phyloP scores from a whole-genome alignment of 1,139 yeast species.

The Blastobotrys aristatus region DNA sequence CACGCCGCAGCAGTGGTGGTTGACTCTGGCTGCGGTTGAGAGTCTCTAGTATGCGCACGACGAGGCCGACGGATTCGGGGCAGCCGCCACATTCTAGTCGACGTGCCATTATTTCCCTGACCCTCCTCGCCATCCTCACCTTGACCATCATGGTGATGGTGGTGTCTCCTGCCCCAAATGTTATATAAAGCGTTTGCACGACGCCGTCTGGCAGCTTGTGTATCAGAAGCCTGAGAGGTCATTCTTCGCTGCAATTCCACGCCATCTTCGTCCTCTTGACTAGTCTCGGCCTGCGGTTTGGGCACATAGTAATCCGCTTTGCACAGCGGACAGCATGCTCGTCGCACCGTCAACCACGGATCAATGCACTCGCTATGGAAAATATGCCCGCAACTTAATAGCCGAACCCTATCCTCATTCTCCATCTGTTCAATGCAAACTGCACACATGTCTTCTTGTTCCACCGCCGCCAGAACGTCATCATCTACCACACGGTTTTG shows the following conservation, averaged over 20 bases:
- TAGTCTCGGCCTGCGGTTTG: constrained; percentile 16
- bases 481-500: constrained; percentile 3
- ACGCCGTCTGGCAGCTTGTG: constrained; percentile 12
- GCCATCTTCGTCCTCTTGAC: constrained; percentile 5
- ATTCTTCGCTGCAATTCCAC: constrained; percentile 1
- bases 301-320: constrained; percentile 42
- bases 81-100: too few species aligned
- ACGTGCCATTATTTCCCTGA: too few species aligned
- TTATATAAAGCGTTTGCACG: constrained; percentile 13
- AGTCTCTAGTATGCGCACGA: constrained; percentile 1
- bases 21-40: too few species aligned
- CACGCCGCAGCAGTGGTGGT: too few species aligned
- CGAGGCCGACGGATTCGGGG: not conserved
- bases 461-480: constrained; percentile 19
- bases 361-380: constrained; percentile 77
- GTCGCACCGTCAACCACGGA: constrained; percentile 72
- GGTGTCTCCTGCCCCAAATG: constrained; percentile 13
- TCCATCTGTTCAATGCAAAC: constrained; percentile 68
- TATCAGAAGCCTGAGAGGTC: not conserved
- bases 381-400: constrained; percentile 77
- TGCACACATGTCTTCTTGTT: constrained; percentile 59
- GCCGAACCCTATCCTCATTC: constrained; percentile 61
- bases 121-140: too few species aligned
- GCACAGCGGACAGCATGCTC: constrained; percentile 85
- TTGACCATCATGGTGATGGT: not conserved